Evolutionary conservation across 2,329 filamentous ascomycete genomes (phyloP).

Genomic region (Monosporascus ibericus): DNA sequence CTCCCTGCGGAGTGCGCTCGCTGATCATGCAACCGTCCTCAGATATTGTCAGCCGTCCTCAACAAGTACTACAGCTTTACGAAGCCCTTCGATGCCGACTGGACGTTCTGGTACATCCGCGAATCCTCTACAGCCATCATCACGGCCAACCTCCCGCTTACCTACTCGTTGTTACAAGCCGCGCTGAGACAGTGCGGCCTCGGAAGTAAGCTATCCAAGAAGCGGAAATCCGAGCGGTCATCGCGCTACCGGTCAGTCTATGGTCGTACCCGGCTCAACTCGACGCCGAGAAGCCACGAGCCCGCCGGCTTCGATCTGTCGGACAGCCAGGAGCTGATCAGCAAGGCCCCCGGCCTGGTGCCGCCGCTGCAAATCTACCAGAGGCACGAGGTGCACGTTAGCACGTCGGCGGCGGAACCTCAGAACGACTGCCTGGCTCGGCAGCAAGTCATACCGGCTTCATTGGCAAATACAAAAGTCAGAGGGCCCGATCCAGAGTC

Average conservation of each 20-base stretch:
- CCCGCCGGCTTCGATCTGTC: slow-evolving; percentile 19
- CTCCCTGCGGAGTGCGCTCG: too few relatives aligned
- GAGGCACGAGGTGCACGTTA: slow-evolving; percentile 28
- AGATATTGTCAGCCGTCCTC: slow-evolving; percentile 45
- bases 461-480: neutral
- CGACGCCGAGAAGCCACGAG: slow-evolving; percentile 8
- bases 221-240: slow-evolving; percentile 15
- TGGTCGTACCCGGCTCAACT: slow-evolving; percentile 15
- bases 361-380: slow-evolving; percentile 32
- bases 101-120: slow-evolving; percentile 40
- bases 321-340: slow-evolving; percentile 33
- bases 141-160: slow-evolving; percentile 36
- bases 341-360: slow-evolving; percentile 19
- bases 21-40: neutral
- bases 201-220: slow-evolving; percentile 23
- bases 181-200: slow-evolving; percentile 30
- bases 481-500: neutral
- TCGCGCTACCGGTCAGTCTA: slow-evolving; percentile 18
- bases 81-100: slow-evolving; percentile 30
- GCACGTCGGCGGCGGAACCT: neutral
- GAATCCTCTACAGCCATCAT: slow-evolving; percentile 41
- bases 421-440: neutral
- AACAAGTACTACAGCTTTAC: slow-evolving; percentile 39
- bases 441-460: neutral
- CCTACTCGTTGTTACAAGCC: slow-evolving; percentile 36